Conservation (phyloP, 148 eudicot genomes). For the Diospyros kaki region DNA sequence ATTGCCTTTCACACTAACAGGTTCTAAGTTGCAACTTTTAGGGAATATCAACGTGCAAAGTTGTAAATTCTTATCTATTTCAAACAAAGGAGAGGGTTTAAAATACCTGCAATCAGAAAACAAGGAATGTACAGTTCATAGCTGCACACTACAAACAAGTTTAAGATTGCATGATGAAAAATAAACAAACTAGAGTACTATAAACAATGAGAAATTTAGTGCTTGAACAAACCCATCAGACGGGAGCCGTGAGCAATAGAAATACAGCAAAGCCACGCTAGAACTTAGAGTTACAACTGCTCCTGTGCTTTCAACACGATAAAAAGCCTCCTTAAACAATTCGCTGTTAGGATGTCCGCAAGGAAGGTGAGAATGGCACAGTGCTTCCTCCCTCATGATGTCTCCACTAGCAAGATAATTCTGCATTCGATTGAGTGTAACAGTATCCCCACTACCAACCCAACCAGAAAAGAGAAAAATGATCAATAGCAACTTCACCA, state of each 20-base stretch:
- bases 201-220: not conserved
- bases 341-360: slow-evolving; percentile 48
- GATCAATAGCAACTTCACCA: not conserved
- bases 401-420: slow-evolving; percentile 60
- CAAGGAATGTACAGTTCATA: not conserved
- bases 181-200: slow-evolving; percentile 1
- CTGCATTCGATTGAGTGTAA: slow-evolving; percentile 40
- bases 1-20: slow-evolving; percentile 41
- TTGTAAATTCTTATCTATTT: slow-evolving; percentile 34
- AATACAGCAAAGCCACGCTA: slow-evolving; percentile 58
- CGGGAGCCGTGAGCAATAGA: slow-evolving; percentile 87
- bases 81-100: slow-evolving; percentile 58
- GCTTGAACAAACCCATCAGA: slow-evolving; percentile 64
- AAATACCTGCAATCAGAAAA: slow-evolving; percentile 55
- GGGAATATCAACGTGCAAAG: slow-evolving; percentile 67
- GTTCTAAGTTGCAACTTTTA: slow-evolving; percentile 57
- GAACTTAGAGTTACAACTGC: slow-evolving; percentile 66
- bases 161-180: not conserved
- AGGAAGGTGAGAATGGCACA: slow-evolving; percentile 61
- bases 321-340: slow-evolving; percentile 35
- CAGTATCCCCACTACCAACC: slow-evolving; percentile 46
- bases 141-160: not conserved
- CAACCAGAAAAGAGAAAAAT: not conserved
- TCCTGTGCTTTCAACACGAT: slow-evolving; percentile 73
- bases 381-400: slow-evolving; percentile 64